Conservation (phyloP, 2,329 filamentous ascomycete species). For the Raffaelea ambrosiae region DNA sequence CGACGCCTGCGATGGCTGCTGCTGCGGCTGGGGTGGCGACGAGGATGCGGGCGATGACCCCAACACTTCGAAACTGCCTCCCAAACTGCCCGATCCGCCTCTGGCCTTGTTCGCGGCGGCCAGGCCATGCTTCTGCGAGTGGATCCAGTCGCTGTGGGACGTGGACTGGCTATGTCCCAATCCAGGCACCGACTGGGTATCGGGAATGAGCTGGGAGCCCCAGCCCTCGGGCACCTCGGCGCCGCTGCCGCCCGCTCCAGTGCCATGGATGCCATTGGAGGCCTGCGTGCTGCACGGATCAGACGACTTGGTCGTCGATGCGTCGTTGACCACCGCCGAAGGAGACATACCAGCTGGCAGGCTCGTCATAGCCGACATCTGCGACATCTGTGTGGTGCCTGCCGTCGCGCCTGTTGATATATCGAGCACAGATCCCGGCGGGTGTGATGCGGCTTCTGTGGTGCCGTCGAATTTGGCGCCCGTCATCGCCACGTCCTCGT, state of each 20-base stretch:
- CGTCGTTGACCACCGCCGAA: constrained; percentile 64
- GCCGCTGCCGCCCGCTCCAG: neutral
- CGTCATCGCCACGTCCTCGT: constrained; percentile 56
- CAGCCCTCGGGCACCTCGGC: constrained; percentile 4
- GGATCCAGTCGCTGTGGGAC: constrained; percentile 44
- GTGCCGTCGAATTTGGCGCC: constrained; percentile 35
- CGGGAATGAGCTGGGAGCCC: constrained; percentile 36
- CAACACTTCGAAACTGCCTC: constrained; percentile 7
- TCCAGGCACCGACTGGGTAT: constrained; percentile 37
- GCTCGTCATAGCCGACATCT: constrained; percentile 51
- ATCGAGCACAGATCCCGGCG: constrained; percentile 24
- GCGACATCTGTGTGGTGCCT: constrained; percentile 53
- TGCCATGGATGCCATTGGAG: constrained; percentile 54
- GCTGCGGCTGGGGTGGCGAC: constrained; percentile 1
- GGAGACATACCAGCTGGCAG: constrained; percentile 50
- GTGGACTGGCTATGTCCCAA: constrained; percentile 27
- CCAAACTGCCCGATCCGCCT: constrained; percentile 10
- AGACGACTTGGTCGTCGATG: constrained; percentile 81
- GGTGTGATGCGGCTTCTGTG: constrained; percentile 37
- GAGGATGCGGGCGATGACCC: neutral
- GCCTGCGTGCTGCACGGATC: constrained; percentile 59
- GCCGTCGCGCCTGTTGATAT: constrained; percentile 29
- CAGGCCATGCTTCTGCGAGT: constrained; percentile 35
- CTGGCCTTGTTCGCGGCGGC: too few relatives aligned
- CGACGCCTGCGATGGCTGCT: neutral